Percentiles rank a stretch among this genome's conserved stretches.
Conservation (phyloP, 768 basidiomycete species). For the Termitomyces sp. region DNA sequence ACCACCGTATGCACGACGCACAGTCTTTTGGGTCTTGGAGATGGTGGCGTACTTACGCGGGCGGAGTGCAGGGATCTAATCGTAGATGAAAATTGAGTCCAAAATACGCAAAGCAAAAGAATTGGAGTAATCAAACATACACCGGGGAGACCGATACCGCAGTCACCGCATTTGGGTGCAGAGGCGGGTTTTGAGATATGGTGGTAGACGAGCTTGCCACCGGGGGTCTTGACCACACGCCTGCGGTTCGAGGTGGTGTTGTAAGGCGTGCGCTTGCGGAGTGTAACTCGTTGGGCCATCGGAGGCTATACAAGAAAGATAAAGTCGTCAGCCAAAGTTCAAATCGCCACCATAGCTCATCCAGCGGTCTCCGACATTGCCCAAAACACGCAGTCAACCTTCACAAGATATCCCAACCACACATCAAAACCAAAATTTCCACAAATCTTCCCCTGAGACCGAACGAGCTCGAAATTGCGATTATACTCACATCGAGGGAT, state of each 20-base stretch:
- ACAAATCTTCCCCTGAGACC: constrained; percentile 1
- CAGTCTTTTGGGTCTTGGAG: constrained; percentile 97
- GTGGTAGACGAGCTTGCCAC: constrained; percentile 97
- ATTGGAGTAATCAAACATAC: constrained; percentile 46
- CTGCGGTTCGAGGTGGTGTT: constrained; percentile 97
- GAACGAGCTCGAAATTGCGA: neutral
- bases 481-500: constrained; percentile 30
- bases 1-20: constrained; percentile 94
- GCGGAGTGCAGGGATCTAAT: constrained; percentile 89
- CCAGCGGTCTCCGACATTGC: neutral
- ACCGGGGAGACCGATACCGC: constrained; percentile 89
- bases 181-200: constrained; percentile 93
- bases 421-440: neutral
- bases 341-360: neutral
- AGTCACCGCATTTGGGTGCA: constrained; percentile 97
- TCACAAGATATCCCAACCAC: neutral
- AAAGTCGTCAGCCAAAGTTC: constrained; percentile 3
- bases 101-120: neutral
- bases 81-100: neutral
- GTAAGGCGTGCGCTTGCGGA: constrained; percentile 97
- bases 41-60: constrained; percentile 94
- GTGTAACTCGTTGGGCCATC: constrained; percentile 99
- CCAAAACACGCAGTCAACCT: neutral
- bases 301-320: constrained; percentile 18
- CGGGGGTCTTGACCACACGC: constrained; percentile 96